Conservation (phyloP, 345 rosid species). For the Schrenkiella parvula region DNA sequence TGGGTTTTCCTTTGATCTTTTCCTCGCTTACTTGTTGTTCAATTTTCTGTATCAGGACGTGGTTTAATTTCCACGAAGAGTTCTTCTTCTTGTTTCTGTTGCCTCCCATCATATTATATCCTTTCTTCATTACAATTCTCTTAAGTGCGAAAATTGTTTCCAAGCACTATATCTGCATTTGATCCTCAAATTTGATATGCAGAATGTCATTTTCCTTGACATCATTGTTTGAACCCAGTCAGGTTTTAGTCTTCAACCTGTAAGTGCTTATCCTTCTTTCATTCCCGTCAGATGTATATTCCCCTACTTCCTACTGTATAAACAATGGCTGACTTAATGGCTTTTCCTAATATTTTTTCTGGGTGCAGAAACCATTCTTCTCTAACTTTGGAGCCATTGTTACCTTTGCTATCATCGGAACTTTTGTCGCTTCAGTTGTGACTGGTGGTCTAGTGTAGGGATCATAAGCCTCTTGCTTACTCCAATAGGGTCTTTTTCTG, state of each 20-base stretch:
- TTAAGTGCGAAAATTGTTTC: neutral
- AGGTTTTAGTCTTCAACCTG: constrained; percentile 89
- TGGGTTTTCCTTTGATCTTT: neutral
- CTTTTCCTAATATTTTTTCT: neutral
- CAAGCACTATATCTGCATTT: neutral
- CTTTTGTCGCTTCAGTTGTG: constrained; percentile 70
- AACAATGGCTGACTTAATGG: neutral
- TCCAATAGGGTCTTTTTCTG: neutral
- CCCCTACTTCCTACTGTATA: neutral
- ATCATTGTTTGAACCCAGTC: constrained; percentile 56
- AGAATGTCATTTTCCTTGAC: constrained; percentile 53
- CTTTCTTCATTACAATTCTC: constrained; percentile 22
- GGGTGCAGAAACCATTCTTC: constrained; percentile 81
- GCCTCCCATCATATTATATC: constrained; percentile 98
- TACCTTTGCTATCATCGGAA: constrained; percentile 84
- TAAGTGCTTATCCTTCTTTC: constrained; percentile 40
- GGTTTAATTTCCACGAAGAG: constrained; percentile 98
- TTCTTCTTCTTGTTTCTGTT: constrained; percentile 89
- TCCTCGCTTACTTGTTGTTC: constrained; percentile 2
- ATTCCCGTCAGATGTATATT: neutral
- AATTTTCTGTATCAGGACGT: constrained; percentile 48
- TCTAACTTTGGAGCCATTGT: constrained; percentile 96
- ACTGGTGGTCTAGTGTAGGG: constrained; percentile 85
- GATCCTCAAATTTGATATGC: neutral
- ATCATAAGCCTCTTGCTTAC: neutral